These are phyloP conservation scores for Acanthamoeba divionensis DNA, from an alignment of 208 protist genomes.

Conservation along the genomic window DNA sequence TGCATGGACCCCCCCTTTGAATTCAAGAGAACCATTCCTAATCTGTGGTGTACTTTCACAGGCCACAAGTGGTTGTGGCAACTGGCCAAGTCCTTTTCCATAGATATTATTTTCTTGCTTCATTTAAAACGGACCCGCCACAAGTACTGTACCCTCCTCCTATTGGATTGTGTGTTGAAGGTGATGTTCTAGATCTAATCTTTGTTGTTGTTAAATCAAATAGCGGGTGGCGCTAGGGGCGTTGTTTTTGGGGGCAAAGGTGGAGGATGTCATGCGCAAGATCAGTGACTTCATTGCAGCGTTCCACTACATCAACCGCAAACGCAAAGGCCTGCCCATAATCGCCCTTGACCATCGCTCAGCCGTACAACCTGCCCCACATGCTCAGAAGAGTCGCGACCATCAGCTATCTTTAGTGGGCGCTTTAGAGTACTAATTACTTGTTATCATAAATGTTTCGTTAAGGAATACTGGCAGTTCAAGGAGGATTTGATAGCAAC, in stretches of 20 bases:
- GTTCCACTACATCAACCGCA: slow-evolving; percentile 55
- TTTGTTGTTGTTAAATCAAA: neutral
- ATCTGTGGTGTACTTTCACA: neutral
- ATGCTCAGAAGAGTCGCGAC: no score
- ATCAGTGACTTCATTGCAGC: slow-evolving; percentile 61
- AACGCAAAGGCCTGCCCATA: neutral
- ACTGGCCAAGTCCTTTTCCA: slow-evolving; percentile 67
- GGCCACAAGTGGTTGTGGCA: slow-evolving; percentile 57
- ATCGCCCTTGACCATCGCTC: slow-evolving; percentile 37
- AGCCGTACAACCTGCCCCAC: neutral
- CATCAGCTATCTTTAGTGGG: neutral
- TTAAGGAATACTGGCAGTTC: slow-evolving; percentile 30
- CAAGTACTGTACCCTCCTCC: neutral
- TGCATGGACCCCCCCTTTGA: slow-evolving; percentile 42
- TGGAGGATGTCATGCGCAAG: slow-evolving; percentile 62
- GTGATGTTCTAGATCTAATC: neutral
- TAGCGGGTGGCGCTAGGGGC: slow-evolving; percentile 60
- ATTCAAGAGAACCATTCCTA: neutral
- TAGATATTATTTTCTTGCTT: slow-evolving; percentile 59
- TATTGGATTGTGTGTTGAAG: neutral
- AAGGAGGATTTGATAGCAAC: slow-evolving; percentile 62
- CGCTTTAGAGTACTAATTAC: neutral
- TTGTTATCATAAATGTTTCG: neutral
- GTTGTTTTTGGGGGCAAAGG: slow-evolving; percentile 67
- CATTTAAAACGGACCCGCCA: slow-evolving; percentile 6